Conservation (phyloP, 83 land plant genomes). For the Larix sibirica region DNA sequence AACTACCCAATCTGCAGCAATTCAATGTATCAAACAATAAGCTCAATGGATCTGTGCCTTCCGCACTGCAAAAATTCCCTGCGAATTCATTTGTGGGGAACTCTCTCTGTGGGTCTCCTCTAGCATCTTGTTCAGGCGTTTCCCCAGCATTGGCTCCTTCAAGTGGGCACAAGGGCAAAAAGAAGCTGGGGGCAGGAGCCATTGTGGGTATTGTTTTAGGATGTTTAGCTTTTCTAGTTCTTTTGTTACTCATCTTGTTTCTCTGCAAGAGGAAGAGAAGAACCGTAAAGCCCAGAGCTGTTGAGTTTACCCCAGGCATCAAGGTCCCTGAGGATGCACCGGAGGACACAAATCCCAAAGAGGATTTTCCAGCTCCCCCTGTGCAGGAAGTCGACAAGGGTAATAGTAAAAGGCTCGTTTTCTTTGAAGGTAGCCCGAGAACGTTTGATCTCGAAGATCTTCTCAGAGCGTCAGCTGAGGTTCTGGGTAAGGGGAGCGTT, state of each 20-base stretch:
- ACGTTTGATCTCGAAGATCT: constrained; percentile 41
- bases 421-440: constrained; percentile 44
- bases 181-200: constrained; percentile 51
- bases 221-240: constrained; percentile 34
- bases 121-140: constrained; percentile 24
- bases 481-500: constrained; percentile 90
- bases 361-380: constrained; percentile 5
- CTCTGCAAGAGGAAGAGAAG: constrained; percentile 27
- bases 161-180: constrained; percentile 16
- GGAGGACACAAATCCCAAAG: constrained; percentile 15
- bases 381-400: constrained; percentile 8
- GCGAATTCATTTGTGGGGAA: constrained; percentile 46
- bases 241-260: constrained; percentile 29
- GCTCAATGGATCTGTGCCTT: constrained; percentile 35
- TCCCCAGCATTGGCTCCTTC: not conserved
- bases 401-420: constrained; percentile 37
- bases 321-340: constrained; percentile 19
- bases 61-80: constrained; percentile 2
- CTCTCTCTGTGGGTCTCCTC: constrained; percentile 65
- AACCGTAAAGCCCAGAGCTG: not conserved
- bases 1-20: constrained; percentile 12
- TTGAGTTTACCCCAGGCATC: constrained; percentile 12
- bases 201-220: constrained; percentile 69
- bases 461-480: constrained; percentile 79
- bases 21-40: constrained; percentile 41